Conservation (phyloP, 1,284 basidiomycete species). For the Leccinum pachyderme region DNA sequence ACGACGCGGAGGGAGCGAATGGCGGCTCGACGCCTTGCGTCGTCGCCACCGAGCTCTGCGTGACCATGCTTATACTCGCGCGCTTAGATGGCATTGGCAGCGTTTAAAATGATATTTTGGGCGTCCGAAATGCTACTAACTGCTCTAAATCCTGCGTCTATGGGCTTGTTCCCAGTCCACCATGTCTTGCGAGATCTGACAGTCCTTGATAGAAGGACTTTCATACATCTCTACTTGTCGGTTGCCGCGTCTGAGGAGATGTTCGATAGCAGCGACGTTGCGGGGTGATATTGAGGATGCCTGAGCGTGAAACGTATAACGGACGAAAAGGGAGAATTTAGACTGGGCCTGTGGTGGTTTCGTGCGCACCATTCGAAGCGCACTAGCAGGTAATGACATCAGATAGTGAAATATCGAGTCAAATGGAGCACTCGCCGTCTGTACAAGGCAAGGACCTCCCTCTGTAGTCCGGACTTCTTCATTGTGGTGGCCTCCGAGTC, state of each 20-base stretch:
- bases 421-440: constrained; percentile 47
- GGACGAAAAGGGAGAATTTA: constrained; percentile 66
- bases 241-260: constrained; percentile 62
- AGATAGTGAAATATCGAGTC: constrained; percentile 1
- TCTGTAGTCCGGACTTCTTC: constrained; percentile 62
- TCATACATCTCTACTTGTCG: constrained; percentile 70
- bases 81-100: constrained; percentile 10
- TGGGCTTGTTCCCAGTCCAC: constrained; percentile 49
- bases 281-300: constrained; percentile 59
- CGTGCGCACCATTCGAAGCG: constrained; percentile 66
- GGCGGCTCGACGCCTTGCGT: constrained; percentile 15
- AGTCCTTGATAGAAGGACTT: constrained; percentile 62
- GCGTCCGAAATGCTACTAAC: constrained; percentile 4
- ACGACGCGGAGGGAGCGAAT: constrained; percentile 27
- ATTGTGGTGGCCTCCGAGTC: constrained; percentile 1
- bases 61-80: constrained; percentile 8
- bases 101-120: constrained; percentile 5
- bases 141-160: constrained; percentile 2
- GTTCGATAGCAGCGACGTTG: constrained; percentile 66
- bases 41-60: constrained; percentile 1
- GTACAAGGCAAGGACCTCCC: constrained; percentile 69
- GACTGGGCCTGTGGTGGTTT: constrained; percentile 58
- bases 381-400: constrained; percentile 45
- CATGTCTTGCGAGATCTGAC: constrained; percentile 69
- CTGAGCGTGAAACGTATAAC: constrained; percentile 65